Base-by-base conservation (phyloP, 2,329 filamentous ascomycete species). In the Clonostachys solani region DNA sequence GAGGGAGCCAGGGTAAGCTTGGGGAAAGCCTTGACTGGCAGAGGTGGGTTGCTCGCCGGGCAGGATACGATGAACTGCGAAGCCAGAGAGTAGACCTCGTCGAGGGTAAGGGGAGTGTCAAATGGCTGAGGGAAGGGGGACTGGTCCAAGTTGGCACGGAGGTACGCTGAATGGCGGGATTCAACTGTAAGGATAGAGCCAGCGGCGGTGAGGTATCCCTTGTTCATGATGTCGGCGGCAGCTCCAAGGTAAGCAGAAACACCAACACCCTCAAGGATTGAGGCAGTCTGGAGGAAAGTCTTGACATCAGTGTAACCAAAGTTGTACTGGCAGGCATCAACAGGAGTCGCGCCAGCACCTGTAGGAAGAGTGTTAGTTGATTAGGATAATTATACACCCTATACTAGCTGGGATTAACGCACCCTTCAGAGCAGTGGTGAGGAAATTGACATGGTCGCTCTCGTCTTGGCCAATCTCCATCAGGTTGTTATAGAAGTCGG, bases 241-340 rank as follows among this genome's bases (percentile, higher is more conserved):
- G 81, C 83, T 38, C 84, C 82, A 53, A 86, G 68, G 66, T 83
- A 84, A 5, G 84, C 69, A 2, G 76, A 77, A 67, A 87, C 83
- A 10, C 83, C 76, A 33, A 83, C 74, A 57, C 87, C 83, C 47
- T 85, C 76, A 33, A 87, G 68, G 57, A 88, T 82, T 47, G 76
- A 77, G 23, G 77, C 83, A 2, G 83, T 83, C 5, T 75, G 75
- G 1, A 87, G 66, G 64, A 84, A 84, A 18, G 68, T 66, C 52
- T 80, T 75, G 60, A 75, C 72, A 50, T 75, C 71, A 51, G 81
- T 83, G 49, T 78, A 80, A 42, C 81, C 80, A 42, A 87, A 87
- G 45, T 65, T 57, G 66, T 86, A 87, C 2, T 62, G 74, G 63
- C 79, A 83, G 29, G 70, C 71, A 12, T 64, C 56, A 12, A 83